Conservation (phyloP, 2,329 filamentous ascomycete species). For the Westerdykella aurantiaca region DNA sequence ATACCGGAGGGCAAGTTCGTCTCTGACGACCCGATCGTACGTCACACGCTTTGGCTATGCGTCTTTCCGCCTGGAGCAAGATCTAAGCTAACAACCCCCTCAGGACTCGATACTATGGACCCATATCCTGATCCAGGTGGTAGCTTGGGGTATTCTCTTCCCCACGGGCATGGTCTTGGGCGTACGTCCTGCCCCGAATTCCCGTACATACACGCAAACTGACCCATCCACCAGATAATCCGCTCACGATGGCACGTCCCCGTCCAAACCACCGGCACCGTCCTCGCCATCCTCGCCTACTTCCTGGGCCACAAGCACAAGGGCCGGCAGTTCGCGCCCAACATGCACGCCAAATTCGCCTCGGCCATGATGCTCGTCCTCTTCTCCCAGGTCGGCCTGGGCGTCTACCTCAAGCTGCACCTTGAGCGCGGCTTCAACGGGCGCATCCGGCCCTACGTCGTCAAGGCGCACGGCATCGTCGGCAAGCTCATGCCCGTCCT, state of each 20-base stretch:
- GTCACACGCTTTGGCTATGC: constrained; percentile 1
- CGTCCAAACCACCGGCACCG: constrained; percentile 67
- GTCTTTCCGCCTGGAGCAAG: not conserved
- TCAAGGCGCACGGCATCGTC: constrained; percentile 69
- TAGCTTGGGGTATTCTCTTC: constrained; percentile 88
- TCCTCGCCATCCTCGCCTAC: constrained; percentile 76
- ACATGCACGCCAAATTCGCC: constrained; percentile 77
- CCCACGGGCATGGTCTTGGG: constrained; percentile 93
- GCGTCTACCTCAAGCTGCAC: constrained; percentile 83
- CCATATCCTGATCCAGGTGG: constrained; percentile 82
- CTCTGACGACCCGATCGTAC: constrained; percentile 34
- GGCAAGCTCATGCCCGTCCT: constrained; percentile 84
- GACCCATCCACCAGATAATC: constrained; percentile 57
- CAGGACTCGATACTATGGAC: constrained; percentile 82
- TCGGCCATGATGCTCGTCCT: constrained; percentile 75
- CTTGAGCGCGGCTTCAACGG: constrained; percentile 78
- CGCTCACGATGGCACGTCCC: constrained; percentile 94
- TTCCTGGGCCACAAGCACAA: constrained; percentile 87
- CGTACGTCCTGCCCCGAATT: constrained; percentile 47
- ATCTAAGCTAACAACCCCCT: constrained; percentile 10
- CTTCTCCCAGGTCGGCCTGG: constrained; percentile 68
- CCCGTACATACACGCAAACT: constrained; percentile 1
- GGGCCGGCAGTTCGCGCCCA: constrained; percentile 76
- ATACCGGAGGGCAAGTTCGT: constrained; percentile 36
- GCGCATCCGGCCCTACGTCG: constrained; percentile 65